Evolutionary conservation across 2,329 filamentous ascomycete species (phyloP), one percentile per base, ranked within the genome.

Genomic region (Lachnellula willkommii): DNA sequence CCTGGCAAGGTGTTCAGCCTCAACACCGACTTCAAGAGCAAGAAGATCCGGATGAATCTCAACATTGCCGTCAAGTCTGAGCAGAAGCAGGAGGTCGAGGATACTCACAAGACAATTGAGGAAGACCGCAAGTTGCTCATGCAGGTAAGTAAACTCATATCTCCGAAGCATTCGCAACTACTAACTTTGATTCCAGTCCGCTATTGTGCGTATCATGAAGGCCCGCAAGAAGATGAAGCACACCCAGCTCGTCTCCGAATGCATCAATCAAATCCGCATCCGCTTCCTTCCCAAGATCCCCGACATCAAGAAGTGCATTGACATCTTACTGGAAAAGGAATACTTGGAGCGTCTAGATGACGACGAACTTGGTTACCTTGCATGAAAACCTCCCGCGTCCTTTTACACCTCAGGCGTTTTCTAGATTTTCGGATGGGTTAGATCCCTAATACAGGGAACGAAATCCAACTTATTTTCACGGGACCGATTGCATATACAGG

Each of bases 291-390:
- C 94, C 42, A 95, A 95, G 75, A 82, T 99, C 32, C 80, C 84
- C 15, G 94, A 99, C 66, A 99, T 99, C 82, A 99, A 99, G 79
- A 99, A 97, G 78, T 96, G 94, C 74, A 97, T 99, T 71, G 94
- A 99, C 74, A 96, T 96, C 62, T 80, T 99, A 42, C 86, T 99
- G 62, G 94, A 99, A 79, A 99, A 99, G 79, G 94, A 99, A 73
- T 99, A 99, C 69, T 83, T 99, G 49, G 94, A 99, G 78, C 89
- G 94, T 55, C 77, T 97, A 56, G 94, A 97, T 48, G 91, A 90
- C 53, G 94, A 97, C 69, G 91, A 96, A 70, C 81, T 99, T 58
- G 90, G 93, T 55, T 97, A 97, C 73, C 84, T 97, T 63, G 93
- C 93, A 66, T 96, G 82, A 81, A 57, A 24, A 49, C 14, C 37